These are phyloP conservation scores for Magnusiomyces paraingens DNA, from an alignment of 1,139 yeast species.

Conservation along the genomic window DNA sequence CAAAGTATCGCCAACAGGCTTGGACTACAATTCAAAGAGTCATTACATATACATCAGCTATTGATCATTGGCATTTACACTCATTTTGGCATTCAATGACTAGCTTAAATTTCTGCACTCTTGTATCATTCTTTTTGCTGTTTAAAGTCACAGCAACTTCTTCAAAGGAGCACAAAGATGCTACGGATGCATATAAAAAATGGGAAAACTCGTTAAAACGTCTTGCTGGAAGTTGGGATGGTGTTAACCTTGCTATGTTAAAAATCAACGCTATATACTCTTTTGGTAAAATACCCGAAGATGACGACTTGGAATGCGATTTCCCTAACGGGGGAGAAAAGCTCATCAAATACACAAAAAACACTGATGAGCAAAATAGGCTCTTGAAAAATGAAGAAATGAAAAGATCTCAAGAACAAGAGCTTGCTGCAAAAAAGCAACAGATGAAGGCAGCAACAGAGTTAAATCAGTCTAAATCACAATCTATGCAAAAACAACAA, in stretches of 20 bases:
- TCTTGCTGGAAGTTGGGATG: constrained; percentile 32
- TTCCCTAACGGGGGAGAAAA: too few species aligned
- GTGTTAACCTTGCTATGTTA: constrained; percentile 33
- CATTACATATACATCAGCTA: constrained; percentile 30
- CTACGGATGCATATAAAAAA: constrained; percentile 29
- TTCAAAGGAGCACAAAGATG: constrained; percentile 27
- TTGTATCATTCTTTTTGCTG: constrained; percentile 33
- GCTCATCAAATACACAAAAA: too few species aligned
- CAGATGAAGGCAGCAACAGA: too few species aligned
- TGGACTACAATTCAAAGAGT: constrained; percentile 29
- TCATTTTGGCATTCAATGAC: constrained; percentile 36
- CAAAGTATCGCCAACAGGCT: constrained; percentile 27
- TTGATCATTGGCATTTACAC: constrained; percentile 34
- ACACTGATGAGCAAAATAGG: too few species aligned
- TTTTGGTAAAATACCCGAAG: constrained; percentile 22
- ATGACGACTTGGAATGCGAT: too few species aligned
- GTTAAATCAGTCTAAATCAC: too few species aligned
- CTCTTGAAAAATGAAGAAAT: too few species aligned
- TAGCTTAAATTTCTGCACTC: constrained; percentile 30
- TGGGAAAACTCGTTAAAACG: constrained; percentile 31
- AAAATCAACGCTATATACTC: constrained; percentile 33
- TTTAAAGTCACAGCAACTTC: constrained; percentile 32
- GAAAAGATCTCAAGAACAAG: too few species aligned
- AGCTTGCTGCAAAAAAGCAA: too few species aligned
- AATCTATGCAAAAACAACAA: too few species aligned